Percentiles rank a stretch among this genome's conserved stretches.
phyloP scores from a whole-genome alignment of 306 rosid genomes.

The Aeschynomene evenia region DNA sequence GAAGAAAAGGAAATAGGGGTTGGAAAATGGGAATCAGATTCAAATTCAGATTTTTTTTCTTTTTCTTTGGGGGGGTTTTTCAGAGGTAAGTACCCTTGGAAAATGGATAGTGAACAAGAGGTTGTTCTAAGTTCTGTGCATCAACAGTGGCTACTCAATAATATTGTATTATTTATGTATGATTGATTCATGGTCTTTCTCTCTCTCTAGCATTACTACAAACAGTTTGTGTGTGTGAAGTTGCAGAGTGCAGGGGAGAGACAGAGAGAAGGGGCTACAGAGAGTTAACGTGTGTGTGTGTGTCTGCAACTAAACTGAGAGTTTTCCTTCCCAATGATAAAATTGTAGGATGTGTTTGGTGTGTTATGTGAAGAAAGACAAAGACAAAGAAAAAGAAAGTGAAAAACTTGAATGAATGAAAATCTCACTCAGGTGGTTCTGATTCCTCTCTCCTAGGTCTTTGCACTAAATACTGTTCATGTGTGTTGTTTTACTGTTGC shows the following conservation, averaged over 20 bases:
- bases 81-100: slow-evolving; percentile 28
- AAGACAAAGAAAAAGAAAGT: no score
- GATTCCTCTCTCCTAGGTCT: slow-evolving; percentile 34
- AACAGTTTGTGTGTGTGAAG: slow-evolving; percentile 12
- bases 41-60: no score
- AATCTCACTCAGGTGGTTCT: not conserved
- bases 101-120: slow-evolving; percentile 32
- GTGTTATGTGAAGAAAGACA: not conserved
- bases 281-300: slow-evolving; percentile 68
- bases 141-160: slow-evolving; percentile 16
- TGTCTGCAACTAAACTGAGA: slow-evolving; percentile 46
- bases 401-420: no score
- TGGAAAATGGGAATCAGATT: slow-evolving; percentile 37
- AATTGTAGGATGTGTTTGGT: not conserved
- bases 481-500: slow-evolving; percentile 13
- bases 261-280: slow-evolving; percentile 28
- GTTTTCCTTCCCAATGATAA: slow-evolving; percentile 71
- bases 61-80: no score
- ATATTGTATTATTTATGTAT: no score
- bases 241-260: slow-evolving; percentile 43
- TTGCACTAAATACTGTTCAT: slow-evolving; percentile 34
- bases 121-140: slow-evolving; percentile 28
- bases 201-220: not conserved
- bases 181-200: no score
- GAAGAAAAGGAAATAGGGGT: not conserved